Evolutionary conservation across 2,329 filamentous ascomycete species (phyloP).

Genomic region (Clonostachys chloroleuca): DNA sequence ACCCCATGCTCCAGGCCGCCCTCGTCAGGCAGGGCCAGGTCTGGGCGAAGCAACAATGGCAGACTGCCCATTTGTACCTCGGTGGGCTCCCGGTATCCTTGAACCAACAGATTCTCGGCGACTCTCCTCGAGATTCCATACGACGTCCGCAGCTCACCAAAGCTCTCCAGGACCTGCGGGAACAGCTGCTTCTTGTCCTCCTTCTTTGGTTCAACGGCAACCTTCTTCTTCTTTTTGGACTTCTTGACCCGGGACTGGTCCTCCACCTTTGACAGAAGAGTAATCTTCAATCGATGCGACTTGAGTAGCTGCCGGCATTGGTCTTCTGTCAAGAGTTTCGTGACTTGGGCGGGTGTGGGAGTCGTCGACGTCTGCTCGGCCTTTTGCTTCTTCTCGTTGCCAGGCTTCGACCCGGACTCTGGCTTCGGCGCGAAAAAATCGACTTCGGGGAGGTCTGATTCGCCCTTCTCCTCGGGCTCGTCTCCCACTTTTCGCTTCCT

Average conservation of each 20-base stretch:
- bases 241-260: constrained; percentile 43
- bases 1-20: constrained; percentile 35
- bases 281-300: constrained; percentile 81
- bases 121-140: constrained; percentile 74
- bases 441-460: constrained; percentile 37
- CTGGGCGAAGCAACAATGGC: constrained; percentile 66
- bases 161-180: constrained; percentile 75
- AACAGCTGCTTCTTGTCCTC: constrained; percentile 61
- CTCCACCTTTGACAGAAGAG: constrained; percentile 57
- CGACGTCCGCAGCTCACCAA: constrained; percentile 63
- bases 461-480: constrained; percentile 14
- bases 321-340: constrained; percentile 53
- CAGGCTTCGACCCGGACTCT: constrained; percentile 22
- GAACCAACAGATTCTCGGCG: constrained; percentile 72
- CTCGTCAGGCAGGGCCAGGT: constrained; percentile 38
- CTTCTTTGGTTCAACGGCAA: constrained; percentile 38
- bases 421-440: constrained; percentile 55
- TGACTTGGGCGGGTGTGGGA: constrained; percentile 3
- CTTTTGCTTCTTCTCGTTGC: constrained; percentile 24
- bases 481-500: constrained; percentile 41
- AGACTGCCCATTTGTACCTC: constrained; percentile 89
- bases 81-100: constrained; percentile 84
- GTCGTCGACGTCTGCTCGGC: constrained; percentile 3
- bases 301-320: constrained; percentile 71
- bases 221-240: constrained; percentile 49